phyloP scores from a whole-genome alignment of 2,329 filamentous ascomycete species.

The Pseudogymnoascus sp. region DNA sequence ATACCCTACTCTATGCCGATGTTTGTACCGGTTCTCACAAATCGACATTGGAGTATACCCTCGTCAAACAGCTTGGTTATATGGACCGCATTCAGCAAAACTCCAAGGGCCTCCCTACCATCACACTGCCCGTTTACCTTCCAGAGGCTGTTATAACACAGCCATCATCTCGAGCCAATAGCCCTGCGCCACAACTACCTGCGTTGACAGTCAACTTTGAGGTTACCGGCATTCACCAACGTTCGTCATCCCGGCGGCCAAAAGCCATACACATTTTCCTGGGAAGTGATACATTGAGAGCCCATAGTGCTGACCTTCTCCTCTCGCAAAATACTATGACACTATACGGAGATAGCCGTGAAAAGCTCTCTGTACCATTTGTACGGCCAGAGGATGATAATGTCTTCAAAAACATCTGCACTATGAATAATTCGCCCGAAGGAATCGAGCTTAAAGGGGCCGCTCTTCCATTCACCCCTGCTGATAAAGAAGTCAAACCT shows the following conservation, averaged over 20 bases:
- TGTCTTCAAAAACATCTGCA: constrained; percentile 69
- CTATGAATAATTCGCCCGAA: constrained; percentile 46
- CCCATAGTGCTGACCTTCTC: constrained; percentile 81
- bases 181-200: constrained; percentile 71
- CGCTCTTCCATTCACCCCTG: constrained; percentile 25
- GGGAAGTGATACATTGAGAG: constrained; percentile 77
- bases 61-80: constrained; percentile 68
- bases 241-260: constrained; percentile 40
- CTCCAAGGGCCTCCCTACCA: constrained; percentile 56
- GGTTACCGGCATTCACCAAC: constrained; percentile 52
- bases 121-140: constrained; percentile 77
- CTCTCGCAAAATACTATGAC: constrained; percentile 89
- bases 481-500: constrained; percentile 13
- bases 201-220: constrained; percentile 74
- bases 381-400: constrained; percentile 84
- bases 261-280: constrained; percentile 77
- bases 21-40: constrained; percentile 86
- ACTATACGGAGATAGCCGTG: constrained; percentile 76
- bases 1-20: constrained; percentile 81
- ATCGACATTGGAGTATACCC: constrained; percentile 68
- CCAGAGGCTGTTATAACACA: constrained; percentile 82
- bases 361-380: constrained; percentile 82
- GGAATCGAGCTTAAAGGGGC: constrained; percentile 48
- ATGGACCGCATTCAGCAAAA: constrained; percentile 56
- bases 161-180: constrained; percentile 62